Percentiles rank a stretch among this genome's conserved stretches.
phyloP scores from a whole-genome alignment of 2,329 filamentous ascomycete genomes.

The Kalaharituber pfeilii region DNA sequence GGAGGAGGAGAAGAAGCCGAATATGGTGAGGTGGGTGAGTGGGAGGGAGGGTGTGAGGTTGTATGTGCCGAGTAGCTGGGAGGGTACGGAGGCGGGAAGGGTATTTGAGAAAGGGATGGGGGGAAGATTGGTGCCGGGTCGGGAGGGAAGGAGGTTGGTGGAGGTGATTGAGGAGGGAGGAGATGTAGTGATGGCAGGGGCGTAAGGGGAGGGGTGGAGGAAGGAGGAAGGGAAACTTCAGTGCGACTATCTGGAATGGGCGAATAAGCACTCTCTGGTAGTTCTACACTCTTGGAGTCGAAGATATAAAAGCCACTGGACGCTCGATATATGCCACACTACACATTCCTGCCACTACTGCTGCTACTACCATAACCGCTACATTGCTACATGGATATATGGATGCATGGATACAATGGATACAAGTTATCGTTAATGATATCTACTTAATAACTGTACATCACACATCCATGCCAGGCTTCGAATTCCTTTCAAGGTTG shows the following conservation, averaged over 20 bases:
- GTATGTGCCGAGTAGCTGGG: constrained; percentile 50
- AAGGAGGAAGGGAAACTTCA: too few species aligned
- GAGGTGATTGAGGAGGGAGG: constrained; percentile 22
- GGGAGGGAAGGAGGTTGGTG: constrained; percentile 24
- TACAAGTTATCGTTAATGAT: too few species aligned
- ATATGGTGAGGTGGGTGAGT: constrained; percentile 55
- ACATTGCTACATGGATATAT: neutral
- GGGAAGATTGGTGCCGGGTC: neutral
- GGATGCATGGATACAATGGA: too few species aligned
- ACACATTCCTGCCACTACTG: too few species aligned
- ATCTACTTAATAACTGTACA: too few species aligned
- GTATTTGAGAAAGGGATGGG: constrained; percentile 33
- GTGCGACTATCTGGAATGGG: too few species aligned
- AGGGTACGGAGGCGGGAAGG: constrained; percentile 43
- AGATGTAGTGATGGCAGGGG: neutral
- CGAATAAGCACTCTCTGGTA: too few species aligned
- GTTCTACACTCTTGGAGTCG: too few species aligned
- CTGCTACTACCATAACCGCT: neutral
- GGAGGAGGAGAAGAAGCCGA: constrained; percentile 36
- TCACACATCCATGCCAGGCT: too few species aligned
- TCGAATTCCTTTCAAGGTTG: too few species aligned
- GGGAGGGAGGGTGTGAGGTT: constrained; percentile 46
- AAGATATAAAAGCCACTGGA: too few species aligned
- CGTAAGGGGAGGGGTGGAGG: too few species aligned
- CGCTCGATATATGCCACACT: neutral